These are phyloP conservation scores for Jamesozyma lodderae DNA, from an alignment of 805 yeast species.

Conservation along the genomic window DNA sequence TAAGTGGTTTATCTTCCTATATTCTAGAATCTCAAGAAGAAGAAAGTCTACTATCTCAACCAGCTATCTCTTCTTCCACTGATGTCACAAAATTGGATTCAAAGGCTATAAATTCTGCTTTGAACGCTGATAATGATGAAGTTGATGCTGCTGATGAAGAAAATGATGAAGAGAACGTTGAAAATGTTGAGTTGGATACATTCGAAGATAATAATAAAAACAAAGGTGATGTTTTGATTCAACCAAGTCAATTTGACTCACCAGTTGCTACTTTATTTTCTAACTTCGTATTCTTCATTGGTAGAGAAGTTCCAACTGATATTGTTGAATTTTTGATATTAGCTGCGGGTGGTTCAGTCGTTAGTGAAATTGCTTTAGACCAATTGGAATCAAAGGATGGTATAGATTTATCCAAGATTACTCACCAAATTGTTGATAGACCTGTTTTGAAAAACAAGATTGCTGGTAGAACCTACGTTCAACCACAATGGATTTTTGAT, in stretches of 20 bases:
- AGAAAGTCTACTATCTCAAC: slow-evolving; percentile 21
- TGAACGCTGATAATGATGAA: slow-evolving; percentile 34
- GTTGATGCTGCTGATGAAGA: slow-evolving; percentile 32
- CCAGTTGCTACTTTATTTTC: slow-evolving; percentile 60
- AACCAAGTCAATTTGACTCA: slow-evolving; percentile 55
- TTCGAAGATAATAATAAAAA: slow-evolving; percentile 57
- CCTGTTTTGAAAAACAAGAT: slow-evolving; percentile 71
- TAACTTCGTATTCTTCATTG: slow-evolving; percentile 72
- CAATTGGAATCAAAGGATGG: slow-evolving; percentile 42
- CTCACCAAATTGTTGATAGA: slow-evolving; percentile 93
- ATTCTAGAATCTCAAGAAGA: slow-evolving; percentile 49
- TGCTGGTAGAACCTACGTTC: slow-evolving; percentile 86
- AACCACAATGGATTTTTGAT: slow-evolving; percentile 98
- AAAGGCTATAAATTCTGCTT: slow-evolving; percentile 47
- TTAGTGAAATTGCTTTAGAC: slow-evolving; percentile 83
- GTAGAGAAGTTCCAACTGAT: slow-evolving; percentile 93
- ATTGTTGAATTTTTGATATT: slow-evolving; percentile 79
- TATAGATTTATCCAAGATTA: slow-evolving; percentile 57
- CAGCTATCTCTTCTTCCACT: slow-evolving; percentile 7
- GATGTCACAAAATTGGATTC: slow-evolving; percentile 31
- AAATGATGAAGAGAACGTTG: slow-evolving; percentile 34
- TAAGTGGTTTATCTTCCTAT: slow-evolving; percentile 83
- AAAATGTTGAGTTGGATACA: slow-evolving; percentile 51
- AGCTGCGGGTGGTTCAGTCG: slow-evolving; percentile 76
- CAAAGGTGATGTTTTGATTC: slow-evolving; percentile 59